Evolutionary conservation across 2,329 filamentous ascomycete genomes (phyloP).

Genomic region (Exophiala spinifera): DNA sequence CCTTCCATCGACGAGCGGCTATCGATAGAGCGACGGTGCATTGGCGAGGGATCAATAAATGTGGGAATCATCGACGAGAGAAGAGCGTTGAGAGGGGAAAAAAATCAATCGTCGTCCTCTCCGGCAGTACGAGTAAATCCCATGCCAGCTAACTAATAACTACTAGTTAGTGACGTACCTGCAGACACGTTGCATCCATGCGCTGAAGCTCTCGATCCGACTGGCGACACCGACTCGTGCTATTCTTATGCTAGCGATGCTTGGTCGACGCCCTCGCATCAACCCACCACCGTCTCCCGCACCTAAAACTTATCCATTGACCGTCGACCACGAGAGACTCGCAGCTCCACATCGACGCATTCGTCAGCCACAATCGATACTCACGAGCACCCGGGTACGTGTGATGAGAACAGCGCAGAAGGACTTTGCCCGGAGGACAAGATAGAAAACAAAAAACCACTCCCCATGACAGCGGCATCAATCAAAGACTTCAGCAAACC

Average conservation of each 20-base stretch:
- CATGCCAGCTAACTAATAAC: neutral
- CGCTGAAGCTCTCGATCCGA: neutral
- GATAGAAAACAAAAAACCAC: no score
- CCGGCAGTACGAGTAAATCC: neutral
- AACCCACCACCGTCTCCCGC: neutral
- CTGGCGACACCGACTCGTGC: neutral
- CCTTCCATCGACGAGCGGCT: neutral
- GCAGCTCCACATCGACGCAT: slow-evolving; percentile 1
- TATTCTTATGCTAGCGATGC: neutral
- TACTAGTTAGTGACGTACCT: slow-evolving; percentile 18
- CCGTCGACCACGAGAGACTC: neutral
- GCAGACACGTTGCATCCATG: no score
- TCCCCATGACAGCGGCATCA: no score
- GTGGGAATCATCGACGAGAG: neutral
- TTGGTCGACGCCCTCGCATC: no score
- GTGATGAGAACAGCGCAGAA: neutral
- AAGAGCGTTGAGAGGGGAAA: neutral
- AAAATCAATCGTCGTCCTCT: no score
- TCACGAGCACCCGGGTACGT: neutral
- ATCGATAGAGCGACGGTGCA: neutral
- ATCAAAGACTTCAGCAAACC: no score
- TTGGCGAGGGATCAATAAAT: no score
- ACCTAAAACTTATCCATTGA: slow-evolving; percentile 7
- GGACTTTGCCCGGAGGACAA: no score
- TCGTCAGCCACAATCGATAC: neutral